Base-by-base conservation (phyloP, 208 protist genomes). In the Trypanosoma avium region DNA sequence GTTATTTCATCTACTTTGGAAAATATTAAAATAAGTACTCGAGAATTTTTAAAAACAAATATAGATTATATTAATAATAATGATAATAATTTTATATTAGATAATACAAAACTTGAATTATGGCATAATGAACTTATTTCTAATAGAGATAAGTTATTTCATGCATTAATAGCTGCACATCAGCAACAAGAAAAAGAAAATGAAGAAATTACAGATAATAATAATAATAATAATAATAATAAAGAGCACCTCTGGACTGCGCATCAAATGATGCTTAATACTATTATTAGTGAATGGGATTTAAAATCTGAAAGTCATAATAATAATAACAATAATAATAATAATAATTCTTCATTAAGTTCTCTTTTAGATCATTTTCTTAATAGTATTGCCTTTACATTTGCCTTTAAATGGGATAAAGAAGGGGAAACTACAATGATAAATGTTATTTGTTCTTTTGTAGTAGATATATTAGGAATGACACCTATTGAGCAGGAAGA, bases 301-400 rank as follows among this genome's bases (percentile, higher is more conserved):
- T 29, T 33, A 22, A 22, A 43, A 5, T 56, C 10, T 19, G 29
- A 22, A 29, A 33, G 19, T 22, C 9, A 35, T 42, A 9, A 42
- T 42, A 42, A 42, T 42, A 42, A 42, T 42, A 42, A 42, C 17
- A 42, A 42, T 42, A 42, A 9, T 42, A 42, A 42, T 42, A 42
- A 42, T 42, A 42, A 42, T 21, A 42, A 24, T 3, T 17, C 24
- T 45, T n/a, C 1, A n/a, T 30, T 57, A 0, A 42, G 29, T 19
- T 38, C 48, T 19, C n/a, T 72, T 59, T 3, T 72, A 35, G 67
- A 72, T 42, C 29, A 2, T n/a, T 62, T 72, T 66, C 58, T 72
- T 15, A 36, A 42, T 22, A 50, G 30, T 22, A 42, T 72, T 6
- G 42, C 50, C 32, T 64, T 61, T 36, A 60, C 50, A 26, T 32